Evolutionary conservation across 2,329 filamentous ascomycete species (phyloP).

Genomic region (Chrysoporthe austroafricana): DNA sequence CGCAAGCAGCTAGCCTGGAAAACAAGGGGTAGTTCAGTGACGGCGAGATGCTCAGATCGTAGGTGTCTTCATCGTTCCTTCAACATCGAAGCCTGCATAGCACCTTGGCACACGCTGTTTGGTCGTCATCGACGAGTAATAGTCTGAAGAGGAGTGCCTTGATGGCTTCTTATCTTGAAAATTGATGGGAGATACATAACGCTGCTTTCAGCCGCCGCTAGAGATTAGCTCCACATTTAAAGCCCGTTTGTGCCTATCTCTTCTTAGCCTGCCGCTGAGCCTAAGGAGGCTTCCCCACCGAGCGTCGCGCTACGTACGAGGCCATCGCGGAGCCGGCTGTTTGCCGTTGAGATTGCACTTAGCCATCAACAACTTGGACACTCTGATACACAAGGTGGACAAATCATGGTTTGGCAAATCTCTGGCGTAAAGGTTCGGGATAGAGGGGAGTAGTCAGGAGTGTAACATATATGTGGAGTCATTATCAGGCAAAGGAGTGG

Average conservation of each 20-base stretch:
- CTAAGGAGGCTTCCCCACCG: not conserved
- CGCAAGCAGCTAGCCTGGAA: not conserved
- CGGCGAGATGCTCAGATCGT: not conserved
- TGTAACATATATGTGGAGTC: not conserved
- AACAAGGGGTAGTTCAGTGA: not conserved
- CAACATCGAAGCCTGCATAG: not conserved
- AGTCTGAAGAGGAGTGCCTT: not conserved
- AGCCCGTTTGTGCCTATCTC: not conserved
- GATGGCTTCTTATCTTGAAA: not conserved
- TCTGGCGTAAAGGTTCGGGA: not conserved
- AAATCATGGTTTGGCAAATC: not conserved
- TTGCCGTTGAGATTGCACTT: not conserved
- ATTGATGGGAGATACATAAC: not conserved
- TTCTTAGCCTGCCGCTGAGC: not conserved
- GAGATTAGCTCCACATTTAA: no score
- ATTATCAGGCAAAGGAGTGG: not conserved
- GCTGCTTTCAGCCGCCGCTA: not conserved
- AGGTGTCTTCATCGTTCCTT: not conserved
- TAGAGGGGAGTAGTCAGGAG: not conserved
- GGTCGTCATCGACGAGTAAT: not conserved
- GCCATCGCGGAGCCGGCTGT: not conserved
- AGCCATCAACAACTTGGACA: not conserved
- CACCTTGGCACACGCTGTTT: not conserved
- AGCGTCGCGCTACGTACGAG: not conserved
- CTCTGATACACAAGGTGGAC: not conserved